A percentile compares a stretch with the other conserved stretches of the same genome.
Evolutionary conservation across 2,329 filamentous ascomycete species (phyloP).

Genomic region (Blastomyces emzantsi): DNA sequence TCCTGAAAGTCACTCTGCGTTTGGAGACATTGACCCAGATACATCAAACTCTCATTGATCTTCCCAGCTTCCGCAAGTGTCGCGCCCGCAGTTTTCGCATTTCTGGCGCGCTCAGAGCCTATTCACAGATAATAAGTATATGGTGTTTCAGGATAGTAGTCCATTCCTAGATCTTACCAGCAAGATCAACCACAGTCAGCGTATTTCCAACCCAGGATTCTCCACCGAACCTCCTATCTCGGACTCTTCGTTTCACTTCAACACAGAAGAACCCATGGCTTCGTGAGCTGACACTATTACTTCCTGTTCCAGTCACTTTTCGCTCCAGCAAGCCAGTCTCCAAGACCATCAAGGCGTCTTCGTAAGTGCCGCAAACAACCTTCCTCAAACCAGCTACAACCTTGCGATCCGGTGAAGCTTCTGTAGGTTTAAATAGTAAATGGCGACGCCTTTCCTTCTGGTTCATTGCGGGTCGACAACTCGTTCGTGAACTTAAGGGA

Average conservation of each 20-base stretch:
- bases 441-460: conserved; percentile 63
- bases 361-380: conserved; percentile 70
- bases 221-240: conserved; percentile 42
- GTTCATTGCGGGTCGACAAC: conserved; percentile 37
- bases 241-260: conserved; percentile 74
- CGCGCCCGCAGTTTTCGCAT: conserved; percentile 86
- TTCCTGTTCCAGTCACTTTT: conserved; percentile 79
- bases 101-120: conserved; percentile 79
- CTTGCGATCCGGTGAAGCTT: conserved; percentile 81
- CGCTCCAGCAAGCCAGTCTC: conserved; percentile 83
- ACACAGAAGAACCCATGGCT: conserved; percentile 96
- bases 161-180: conserved; percentile 45
- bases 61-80: conserved; percentile 94
- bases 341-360: conserved; percentile 79
- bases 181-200: conserved; percentile 82
- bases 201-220: conserved; percentile 65
- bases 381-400: conserved; percentile 88
- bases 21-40: conserved; percentile 90
- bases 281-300: conserved; percentile 83
- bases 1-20: conserved; percentile 77
- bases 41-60: conserved; percentile 98
- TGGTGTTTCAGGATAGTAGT: background rate
- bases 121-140: conserved; percentile 5
- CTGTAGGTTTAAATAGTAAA: conserved; percentile 85
- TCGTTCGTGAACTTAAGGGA: conserved; percentile 33